These are phyloP conservation scores for Colletotrichum lentis DNA, from an alignment of 2,329 filamentous ascomycete species.

Conservation along the genomic window DNA sequence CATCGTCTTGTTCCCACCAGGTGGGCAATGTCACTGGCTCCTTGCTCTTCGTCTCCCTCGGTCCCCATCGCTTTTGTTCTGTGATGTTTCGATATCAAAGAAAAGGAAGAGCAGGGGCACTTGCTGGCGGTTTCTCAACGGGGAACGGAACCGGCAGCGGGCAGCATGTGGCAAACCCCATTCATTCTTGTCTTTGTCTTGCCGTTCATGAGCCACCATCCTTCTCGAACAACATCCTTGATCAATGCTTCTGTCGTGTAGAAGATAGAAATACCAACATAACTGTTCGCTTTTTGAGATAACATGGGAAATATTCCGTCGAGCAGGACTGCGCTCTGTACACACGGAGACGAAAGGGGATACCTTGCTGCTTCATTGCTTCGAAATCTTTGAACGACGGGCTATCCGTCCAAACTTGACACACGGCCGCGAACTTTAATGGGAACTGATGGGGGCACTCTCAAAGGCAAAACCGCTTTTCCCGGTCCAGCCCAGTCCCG, in stretches of 20 bases:
- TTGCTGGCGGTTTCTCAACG: slow-evolving; percentile 9
- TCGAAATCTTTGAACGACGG: slow-evolving; percentile 33
- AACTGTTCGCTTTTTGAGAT: not conserved
- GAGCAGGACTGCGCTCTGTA: not conserved
- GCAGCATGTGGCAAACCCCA: slow-evolving; percentile 29
- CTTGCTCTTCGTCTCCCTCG: slow-evolving; percentile 29
- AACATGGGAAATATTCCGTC: not conserved
- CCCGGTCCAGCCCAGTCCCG: slow-evolving; percentile 30
- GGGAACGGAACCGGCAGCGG: slow-evolving; percentile 23
- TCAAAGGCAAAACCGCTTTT: slow-evolving; percentile 28
- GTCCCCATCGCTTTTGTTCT: slow-evolving; percentile 24
- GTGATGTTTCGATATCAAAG: slow-evolving; percentile 13
- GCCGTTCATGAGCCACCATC: slow-evolving; percentile 27
- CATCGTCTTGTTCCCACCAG: slow-evolving; percentile 13
- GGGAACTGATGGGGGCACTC: slow-evolving; percentile 13
- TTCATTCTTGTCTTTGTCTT: slow-evolving; percentile 27
- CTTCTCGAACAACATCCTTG: slow-evolving; percentile 16
- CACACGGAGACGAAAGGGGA: not conserved
- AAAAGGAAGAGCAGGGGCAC: slow-evolving; percentile 1
- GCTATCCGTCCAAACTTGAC: slow-evolving; percentile 37
- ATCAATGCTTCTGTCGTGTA: slow-evolving; percentile 22
- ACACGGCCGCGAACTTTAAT: slow-evolving; percentile 35
- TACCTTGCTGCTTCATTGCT: slow-evolving; percentile 22
- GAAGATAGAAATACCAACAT: slow-evolving; percentile 23
- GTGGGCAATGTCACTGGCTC: slow-evolving; percentile 1